These are phyloP conservation scores for Daldinia decipiens DNA, from an alignment of 495 filamentous ascomycete species.

Conservation along the genomic window DNA sequence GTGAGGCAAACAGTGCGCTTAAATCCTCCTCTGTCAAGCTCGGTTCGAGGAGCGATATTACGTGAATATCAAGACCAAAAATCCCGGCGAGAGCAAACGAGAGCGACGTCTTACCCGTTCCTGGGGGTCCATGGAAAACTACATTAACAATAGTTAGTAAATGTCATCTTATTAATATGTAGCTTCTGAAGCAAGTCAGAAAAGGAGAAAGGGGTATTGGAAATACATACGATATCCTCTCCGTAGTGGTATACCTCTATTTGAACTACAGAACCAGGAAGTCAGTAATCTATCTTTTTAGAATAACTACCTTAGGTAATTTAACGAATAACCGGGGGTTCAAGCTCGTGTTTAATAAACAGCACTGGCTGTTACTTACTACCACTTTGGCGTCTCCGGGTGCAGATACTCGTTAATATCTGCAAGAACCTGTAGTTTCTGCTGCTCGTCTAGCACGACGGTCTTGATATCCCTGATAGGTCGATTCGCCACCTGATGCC, in stretches of 20 bases:
- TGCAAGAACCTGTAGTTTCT: conserved; percentile 75
- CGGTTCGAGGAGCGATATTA: conserved; percentile 70
- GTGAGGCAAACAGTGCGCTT: conserved; percentile 69
- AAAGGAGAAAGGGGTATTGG: neutral
- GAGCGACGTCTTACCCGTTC: conserved; percentile 70
- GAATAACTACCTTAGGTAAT: no score
- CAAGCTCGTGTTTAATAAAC: neutral
- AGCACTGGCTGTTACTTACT: conserved; percentile 43
- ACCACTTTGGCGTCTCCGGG: conserved; percentile 76
- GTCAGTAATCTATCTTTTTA: neutral
- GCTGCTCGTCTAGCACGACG: conserved; percentile 78
- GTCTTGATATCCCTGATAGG: conserved; percentile 82
- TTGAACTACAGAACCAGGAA: neutral
- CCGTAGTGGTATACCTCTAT: conserved; percentile 1
- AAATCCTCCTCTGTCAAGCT: conserved; percentile 76
- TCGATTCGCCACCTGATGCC: conserved; percentile 74
- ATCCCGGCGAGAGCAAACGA: conserved; percentile 74
- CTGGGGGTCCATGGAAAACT: conserved; percentile 74
- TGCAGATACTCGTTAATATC: conserved; percentile 93
- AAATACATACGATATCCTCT: conserved; percentile 6
- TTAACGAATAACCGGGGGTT: no score
- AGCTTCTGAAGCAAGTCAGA: neutral
- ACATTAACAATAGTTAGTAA: neutral
- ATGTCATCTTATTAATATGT: neutral
- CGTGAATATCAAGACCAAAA: conserved; percentile 75